Percentiles rank a stretch among this genome's conserved stretches.
phyloP scores from a whole-genome alignment of 768 basidiomycete species.

The Crepidotus variabilis region DNA sequence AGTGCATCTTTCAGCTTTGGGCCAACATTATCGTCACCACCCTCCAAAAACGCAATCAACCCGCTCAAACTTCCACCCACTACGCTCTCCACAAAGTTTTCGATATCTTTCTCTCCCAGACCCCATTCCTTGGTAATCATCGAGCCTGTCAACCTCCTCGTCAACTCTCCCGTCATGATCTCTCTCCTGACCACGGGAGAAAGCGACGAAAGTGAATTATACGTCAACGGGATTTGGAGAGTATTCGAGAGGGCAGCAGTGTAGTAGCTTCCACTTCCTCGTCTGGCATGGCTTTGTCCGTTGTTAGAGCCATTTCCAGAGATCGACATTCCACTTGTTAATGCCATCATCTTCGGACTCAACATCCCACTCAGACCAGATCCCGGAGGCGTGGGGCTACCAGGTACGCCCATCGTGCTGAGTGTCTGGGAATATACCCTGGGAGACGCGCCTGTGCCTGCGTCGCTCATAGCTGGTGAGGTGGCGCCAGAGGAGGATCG shows the following conservation, averaged over 20 bases:
- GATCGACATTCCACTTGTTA: conserved; percentile 9
- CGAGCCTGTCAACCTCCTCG: conserved; percentile 62
- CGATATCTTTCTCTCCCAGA: conserved; percentile 48
- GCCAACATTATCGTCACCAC: conserved; percentile 13
- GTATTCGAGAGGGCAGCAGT: conserved; percentile 81
- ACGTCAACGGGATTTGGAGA: conserved; percentile 80
- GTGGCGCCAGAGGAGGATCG: conserved; percentile 75
- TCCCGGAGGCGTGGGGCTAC: not conserved
- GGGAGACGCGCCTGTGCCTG: conserved; percentile 30
- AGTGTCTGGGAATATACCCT: not conserved
- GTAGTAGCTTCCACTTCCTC: conserved; percentile 86
- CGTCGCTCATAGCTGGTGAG: conserved; percentile 80
- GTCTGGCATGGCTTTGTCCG: conserved; percentile 59
- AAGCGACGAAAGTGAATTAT: conserved; percentile 76
- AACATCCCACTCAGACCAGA: not conserved
- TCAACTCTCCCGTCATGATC: conserved; percentile 79
- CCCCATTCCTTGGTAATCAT: conserved; percentile 33
- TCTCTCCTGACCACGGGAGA: conserved; percentile 88
- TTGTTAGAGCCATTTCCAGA: conserved; percentile 54
- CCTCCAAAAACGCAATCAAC: conserved; percentile 70
- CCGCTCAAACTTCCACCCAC: conserved; percentile 70
- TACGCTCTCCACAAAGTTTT: conserved; percentile 68
- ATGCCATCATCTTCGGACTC: not conserved
- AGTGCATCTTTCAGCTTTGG: conserved; percentile 48
- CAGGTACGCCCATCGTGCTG: not conserved